Evolutionary conservation across 805 yeast species (phyloP).

Genomic region (Metschnikowia proteae): DNA sequence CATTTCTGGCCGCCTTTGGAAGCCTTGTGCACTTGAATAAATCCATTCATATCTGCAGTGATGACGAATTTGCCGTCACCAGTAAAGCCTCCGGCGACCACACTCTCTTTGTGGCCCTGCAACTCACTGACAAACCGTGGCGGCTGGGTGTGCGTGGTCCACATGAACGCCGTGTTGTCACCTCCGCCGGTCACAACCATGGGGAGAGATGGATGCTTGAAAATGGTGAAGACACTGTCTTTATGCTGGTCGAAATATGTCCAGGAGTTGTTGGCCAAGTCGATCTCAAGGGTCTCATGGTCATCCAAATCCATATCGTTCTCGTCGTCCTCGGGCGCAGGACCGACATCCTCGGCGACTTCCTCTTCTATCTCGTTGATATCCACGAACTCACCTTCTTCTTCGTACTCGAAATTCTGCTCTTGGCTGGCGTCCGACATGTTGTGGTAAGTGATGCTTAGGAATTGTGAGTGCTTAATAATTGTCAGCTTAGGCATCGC

Average conservation of each 20-base stretch:
- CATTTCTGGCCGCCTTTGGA: conserved; percentile 79
- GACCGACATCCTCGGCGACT: conserved; percentile 23
- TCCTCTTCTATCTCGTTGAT: conserved; percentile 44
- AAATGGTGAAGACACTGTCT: conserved; percentile 82
- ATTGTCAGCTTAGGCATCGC: conserved; percentile 4
- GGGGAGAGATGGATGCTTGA: conserved; percentile 81
- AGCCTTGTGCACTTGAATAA: conserved; percentile 67
- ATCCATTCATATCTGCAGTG: conserved; percentile 95
- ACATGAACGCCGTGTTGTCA: conserved; percentile 80
- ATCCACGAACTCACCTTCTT: conserved; percentile 35
- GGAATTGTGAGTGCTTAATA: conserved; percentile 2
- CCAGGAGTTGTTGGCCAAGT: conserved; percentile 84
- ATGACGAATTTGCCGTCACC: conserved; percentile 74
- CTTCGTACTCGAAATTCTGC: conserved; percentile 6
- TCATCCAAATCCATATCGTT: conserved; percentile 37
- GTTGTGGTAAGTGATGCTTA: background rate
- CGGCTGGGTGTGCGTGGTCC: conserved; percentile 90
- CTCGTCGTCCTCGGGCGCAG: conserved; percentile 36
- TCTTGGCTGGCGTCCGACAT: conserved; percentile 16
- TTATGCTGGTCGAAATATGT: conserved; percentile 85
- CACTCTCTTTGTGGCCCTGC: conserved; percentile 82
- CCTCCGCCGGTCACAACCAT: conserved; percentile 93
- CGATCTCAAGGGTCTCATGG: conserved; percentile 62
- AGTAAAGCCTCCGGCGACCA: conserved; percentile 79
- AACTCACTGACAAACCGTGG: conserved; percentile 75